Evolutionary conservation across 257 asterid species (phyloP).

Genomic region (Rubia yunnanensis): DNA sequence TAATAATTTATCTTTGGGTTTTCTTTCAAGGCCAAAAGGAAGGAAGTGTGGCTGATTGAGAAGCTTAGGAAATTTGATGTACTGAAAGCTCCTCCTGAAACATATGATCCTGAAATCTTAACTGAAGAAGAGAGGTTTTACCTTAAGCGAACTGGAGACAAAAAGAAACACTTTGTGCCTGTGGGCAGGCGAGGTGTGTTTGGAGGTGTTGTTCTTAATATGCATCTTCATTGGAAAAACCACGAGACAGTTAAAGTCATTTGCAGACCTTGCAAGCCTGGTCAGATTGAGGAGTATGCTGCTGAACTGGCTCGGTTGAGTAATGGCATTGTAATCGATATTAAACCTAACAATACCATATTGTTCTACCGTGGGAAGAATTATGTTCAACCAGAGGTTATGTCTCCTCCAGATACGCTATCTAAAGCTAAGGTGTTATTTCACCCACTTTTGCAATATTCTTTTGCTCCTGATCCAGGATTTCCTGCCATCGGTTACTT

Average conservation of each 20-base stretch:
- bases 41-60: slow-evolving; percentile 92
- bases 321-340: slow-evolving; percentile 67
- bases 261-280: slow-evolving; percentile 90
- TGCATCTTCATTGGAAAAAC: slow-evolving; percentile 97
- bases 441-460: neutral
- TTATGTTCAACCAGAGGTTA: slow-evolving; percentile 71
- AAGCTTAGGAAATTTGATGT: slow-evolving; percentile 70
- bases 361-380: slow-evolving; percentile 84
- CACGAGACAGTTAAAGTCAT: slow-evolving; percentile 87
- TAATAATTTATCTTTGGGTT: neutral
- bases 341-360: slow-evolving; percentile 59
- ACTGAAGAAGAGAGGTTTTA: slow-evolving; percentile 94
- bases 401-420: slow-evolving; percentile 85
- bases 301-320: slow-evolving; percentile 83
- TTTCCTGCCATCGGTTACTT: neutral
- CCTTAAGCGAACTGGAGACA: slow-evolving; percentile 86
- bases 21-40: slow-evolving; percentile 65
- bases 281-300: slow-evolving; percentile 74
- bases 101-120: slow-evolving; percentile 82
- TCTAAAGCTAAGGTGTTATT: slow-evolving; percentile 81
- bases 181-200: slow-evolving; percentile 95
- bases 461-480: neutral
- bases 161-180: slow-evolving; percentile 78
- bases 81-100: slow-evolving; percentile 58
- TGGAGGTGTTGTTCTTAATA: slow-evolving; percentile 95